A percentile compares a stretch with the other conserved stretches of the same genome.
Evolutionary conservation across 2,329 filamentous ascomycete species (phyloP).

Genomic region (Claviceps monticola): DNA sequence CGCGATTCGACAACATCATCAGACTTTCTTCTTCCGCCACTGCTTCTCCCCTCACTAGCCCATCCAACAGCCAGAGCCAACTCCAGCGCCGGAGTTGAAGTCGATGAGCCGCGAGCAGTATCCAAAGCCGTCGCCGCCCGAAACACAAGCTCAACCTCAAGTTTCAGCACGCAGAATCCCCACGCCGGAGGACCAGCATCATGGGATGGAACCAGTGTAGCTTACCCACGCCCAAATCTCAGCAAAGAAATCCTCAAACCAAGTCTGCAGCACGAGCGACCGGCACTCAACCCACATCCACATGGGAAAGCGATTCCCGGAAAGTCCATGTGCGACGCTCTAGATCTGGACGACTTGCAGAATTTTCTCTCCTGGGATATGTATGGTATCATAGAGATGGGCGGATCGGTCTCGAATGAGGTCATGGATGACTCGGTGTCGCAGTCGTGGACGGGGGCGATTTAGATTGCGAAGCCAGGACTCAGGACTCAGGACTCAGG

Average conservation of each 20-base stretch:
- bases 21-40: constrained; percentile 11
- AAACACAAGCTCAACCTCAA: not conserved
- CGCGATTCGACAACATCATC: constrained; percentile 5
- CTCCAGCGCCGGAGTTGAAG: constrained; percentile 3
- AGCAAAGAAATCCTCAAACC: constrained; percentile 14
- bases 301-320: constrained; percentile 10
- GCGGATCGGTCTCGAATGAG: constrained; percentile 21
- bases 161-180: constrained; percentile 13
- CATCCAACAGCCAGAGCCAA: constrained; percentile 7
- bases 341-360: constrained; percentile 25
- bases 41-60: constrained; percentile 12
- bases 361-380: constrained; percentile 27
- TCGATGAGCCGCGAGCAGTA: too few species aligned
- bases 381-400: constrained; percentile 28
- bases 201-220: constrained; percentile 15
- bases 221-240: constrained; percentile 14
- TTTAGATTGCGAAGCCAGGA: constrained; percentile 1
- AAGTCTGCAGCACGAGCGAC: constrained; percentile 24
- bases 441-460: constrained; percentile 15
- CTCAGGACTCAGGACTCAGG: too few species aligned
- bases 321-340: constrained; percentile 19
- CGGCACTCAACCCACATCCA: constrained; percentile 12
- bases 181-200: constrained; percentile 9
- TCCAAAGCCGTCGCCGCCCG: too few species aligned
- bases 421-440: constrained; percentile 21